Conservation (phyloP, 2,329 filamentous ascomycete genomes). For the Mariannaea elegans region DNA sequence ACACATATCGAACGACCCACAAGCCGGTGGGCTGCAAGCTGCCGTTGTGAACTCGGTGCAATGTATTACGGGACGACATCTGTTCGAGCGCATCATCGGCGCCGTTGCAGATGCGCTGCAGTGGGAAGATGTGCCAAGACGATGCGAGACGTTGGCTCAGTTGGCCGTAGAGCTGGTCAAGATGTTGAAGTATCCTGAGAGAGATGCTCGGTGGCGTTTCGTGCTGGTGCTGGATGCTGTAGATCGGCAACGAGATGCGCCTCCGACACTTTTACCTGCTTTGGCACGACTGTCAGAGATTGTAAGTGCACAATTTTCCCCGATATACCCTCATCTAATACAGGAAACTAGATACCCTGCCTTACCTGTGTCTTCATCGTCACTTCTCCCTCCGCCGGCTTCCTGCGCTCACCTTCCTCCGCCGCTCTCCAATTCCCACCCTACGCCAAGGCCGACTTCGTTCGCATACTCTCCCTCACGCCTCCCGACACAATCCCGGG, state of each 20-base stretch:
- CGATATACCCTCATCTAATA: too few species aligned
- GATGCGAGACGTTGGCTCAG: constrained; percentile 84
- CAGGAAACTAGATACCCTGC: constrained; percentile 71
- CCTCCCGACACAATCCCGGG: constrained; percentile 56
- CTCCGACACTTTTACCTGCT: constrained; percentile 80
- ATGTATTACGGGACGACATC: constrained; percentile 80
- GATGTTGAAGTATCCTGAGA: constrained; percentile 61
- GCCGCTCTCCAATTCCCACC: constrained; percentile 85
- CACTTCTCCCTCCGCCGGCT: constrained; percentile 73
- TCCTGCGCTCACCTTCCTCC: constrained; percentile 74
- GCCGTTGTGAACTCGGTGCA: constrained; percentile 75
- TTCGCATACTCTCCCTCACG: constrained; percentile 75
- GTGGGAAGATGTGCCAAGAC: constrained; percentile 59
- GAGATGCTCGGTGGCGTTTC: constrained; percentile 64
- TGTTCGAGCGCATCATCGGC: constrained; percentile 76
- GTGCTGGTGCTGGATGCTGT: constrained; percentile 89
- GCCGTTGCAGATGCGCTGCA: constrained; percentile 64
- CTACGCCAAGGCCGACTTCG: constrained; percentile 82
- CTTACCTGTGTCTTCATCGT: constrained; percentile 82
- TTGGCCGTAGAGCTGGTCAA: constrained; percentile 76
- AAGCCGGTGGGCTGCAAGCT: constrained; percentile 56
- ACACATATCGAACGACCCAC: constrained; percentile 20
- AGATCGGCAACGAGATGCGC: constrained; percentile 83
- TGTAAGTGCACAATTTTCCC: too few species aligned
- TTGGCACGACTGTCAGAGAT: constrained; percentile 83